These are phyloP conservation scores for Straminergon stramineum DNA, from an alignment of 225 moss, liverwort and hornwort species.

Conservation along the genomic window DNA sequence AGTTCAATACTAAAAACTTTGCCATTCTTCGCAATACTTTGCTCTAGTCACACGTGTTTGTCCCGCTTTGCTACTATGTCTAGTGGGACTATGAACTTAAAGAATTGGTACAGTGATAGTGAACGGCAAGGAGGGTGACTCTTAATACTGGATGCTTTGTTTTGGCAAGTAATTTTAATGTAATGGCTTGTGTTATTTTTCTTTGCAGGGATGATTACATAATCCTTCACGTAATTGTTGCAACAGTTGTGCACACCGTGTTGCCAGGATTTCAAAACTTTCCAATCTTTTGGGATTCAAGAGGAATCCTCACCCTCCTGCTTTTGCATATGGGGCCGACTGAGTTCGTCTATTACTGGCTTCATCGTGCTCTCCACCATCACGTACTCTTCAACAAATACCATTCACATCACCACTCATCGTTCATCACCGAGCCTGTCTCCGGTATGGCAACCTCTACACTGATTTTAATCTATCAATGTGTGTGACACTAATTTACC, in stretches of 20 bases:
- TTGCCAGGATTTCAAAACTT: slow-evolving; percentile 62
- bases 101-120: not conserved
- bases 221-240: slow-evolving; percentile 47
- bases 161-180: not conserved
- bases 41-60: not conserved
- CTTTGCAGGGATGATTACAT: slow-evolving; percentile 78
- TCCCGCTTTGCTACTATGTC: not conserved
- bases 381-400: slow-evolving; percentile 76
- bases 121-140: not conserved
- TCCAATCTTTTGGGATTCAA: slow-evolving; percentile 52
- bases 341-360: slow-evolving; percentile 81
- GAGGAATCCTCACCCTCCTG: slow-evolving; percentile 51
- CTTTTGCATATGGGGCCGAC: slow-evolving; percentile 79
- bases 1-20: not conserved
- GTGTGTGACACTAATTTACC: not conserved
- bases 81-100: too few relatives aligned
- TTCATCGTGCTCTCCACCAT: slow-evolving; percentile 85
- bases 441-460: slow-evolving; percentile 25
- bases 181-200: too few relatives aligned
- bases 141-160: not conserved
- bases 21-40: not conserved
- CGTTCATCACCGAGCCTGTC: slow-evolving; percentile 77
- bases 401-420: slow-evolving; percentile 96
- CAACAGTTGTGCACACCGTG: slow-evolving; percentile 53
- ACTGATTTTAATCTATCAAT: not conserved